Evolutionary conservation across 2,329 filamentous ascomycete species (phyloP), one percentile per base, ranked within the genome.

Genomic region (Aspergillus udagawae): DNA sequence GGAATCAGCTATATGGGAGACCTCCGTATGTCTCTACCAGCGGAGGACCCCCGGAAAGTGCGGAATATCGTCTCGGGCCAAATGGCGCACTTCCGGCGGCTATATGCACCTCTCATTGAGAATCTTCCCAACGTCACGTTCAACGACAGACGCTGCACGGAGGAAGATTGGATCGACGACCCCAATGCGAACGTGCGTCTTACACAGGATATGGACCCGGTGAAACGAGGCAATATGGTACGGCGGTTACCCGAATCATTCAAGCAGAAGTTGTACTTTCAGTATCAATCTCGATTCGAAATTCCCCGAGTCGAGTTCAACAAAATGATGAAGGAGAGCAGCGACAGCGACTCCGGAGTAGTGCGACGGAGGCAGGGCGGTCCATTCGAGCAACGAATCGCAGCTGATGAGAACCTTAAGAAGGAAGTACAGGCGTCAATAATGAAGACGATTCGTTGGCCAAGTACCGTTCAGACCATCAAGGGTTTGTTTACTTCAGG

Each of bases 161-260:
- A 82, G 38, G 73, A 77, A 10, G 80, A 84, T 62, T 91, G 89
- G 86, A 80, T 86, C 54, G 82, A 84, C 52, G 85, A 89, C 62
- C 76, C 83, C 0, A 75, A 81, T 12, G 80, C 84, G 27, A 86
- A 94, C 63, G 82, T 90, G 63, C 81, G 78, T 17, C 79, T 99
- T 21, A 81, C 83, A 45, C 94, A 99, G 74, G 92, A 97, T 68
- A 95, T 97, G 92, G 90, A 96, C 67, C 90, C 92, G 0, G 78
- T 90, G 57, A 92, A 90, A 68, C 87, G 94, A 56, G 91, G 90
- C 20, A 99, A 99, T 75, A 99, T 99, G 91, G 93, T 99, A 9
- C 86, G 94, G 4, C 88, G 94, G 12, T 80, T 99, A 10, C 94
- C 94, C 3, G 88, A 89, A 66, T 82, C 86, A 5, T 97, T 99